A percentile compares a stretch with the other conserved stretches of the same genome.
phyloP scores from a whole-genome alignment of 164 flowering plant genomes.

The Houttuynia cordata region DNA sequence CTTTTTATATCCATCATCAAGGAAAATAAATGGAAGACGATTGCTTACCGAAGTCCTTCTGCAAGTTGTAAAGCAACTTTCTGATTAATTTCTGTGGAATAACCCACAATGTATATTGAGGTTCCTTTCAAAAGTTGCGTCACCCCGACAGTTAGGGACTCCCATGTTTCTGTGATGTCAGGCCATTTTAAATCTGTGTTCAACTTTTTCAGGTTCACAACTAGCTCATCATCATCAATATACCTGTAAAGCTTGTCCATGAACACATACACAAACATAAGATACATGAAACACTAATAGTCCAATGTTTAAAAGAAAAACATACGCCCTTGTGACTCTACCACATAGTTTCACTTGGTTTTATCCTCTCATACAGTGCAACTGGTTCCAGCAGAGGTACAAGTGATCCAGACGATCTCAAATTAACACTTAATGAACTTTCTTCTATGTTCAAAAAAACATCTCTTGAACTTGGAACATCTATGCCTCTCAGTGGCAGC shows the following conservation, averaged over 20 bases:
- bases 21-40: not conserved
- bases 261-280: slow-evolving; percentile 1
- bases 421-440: slow-evolving; percentile 41
- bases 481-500: slow-evolving; percentile 30
- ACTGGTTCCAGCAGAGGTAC: slow-evolving; percentile 52
- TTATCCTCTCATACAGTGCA: slow-evolving; percentile 68
- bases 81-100: slow-evolving; percentile 76
- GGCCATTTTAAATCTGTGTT: slow-evolving; percentile 90
- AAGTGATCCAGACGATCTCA: slow-evolving; percentile 28
- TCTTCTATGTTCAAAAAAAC: slow-evolving; percentile 56
- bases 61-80: slow-evolving; percentile 80
- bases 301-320: not conserved
- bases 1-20: too few species aligned
- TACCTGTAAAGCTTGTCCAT: slow-evolving; percentile 37
- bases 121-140: slow-evolving; percentile 68
- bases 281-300: not conserved
- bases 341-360: slow-evolving; percentile 96
- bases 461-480: slow-evolving; percentile 34
- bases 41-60: slow-evolving; percentile 72
- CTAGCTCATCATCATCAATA: slow-evolving; percentile 81
- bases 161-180: slow-evolving; percentile 88
- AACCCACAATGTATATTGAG: slow-evolving; percentile 76
- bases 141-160: slow-evolving; percentile 62
- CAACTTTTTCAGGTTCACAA: slow-evolving; percentile 76
- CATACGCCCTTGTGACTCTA: not conserved